phyloP scores from a whole-genome alignment of 2,329 filamentous ascomycete genomes.

The Cladosporium sp. region DNA sequence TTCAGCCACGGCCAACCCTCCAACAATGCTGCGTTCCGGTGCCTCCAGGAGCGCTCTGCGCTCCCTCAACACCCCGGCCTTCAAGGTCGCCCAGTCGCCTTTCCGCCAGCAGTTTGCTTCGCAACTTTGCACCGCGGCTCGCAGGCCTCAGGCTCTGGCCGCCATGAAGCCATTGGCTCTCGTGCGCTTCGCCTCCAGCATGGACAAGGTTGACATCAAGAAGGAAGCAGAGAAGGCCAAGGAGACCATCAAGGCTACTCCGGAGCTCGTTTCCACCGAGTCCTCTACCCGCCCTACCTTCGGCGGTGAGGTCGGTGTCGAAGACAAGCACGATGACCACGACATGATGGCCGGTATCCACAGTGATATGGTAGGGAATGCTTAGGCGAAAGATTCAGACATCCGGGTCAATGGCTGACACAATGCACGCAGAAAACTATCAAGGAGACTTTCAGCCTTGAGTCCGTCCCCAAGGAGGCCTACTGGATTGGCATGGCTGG shows the following conservation, averaged over 20 bases:
- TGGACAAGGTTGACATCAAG: slow-evolving; percentile 51
- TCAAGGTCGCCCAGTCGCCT: slow-evolving; percentile 29
- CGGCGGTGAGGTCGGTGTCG: slow-evolving; percentile 33
- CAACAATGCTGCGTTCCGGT: slow-evolving; percentile 43
- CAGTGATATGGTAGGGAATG: slow-evolving; percentile 29
- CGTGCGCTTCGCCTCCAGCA: slow-evolving; percentile 19
- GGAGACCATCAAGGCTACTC: slow-evolving; percentile 55
- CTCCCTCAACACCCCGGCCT: slow-evolving; percentile 26
- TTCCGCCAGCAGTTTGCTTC: slow-evolving; percentile 37
- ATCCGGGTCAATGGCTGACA: slow-evolving; percentile 10
- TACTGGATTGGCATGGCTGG: slow-evolving; percentile 49
- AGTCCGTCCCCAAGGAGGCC: slow-evolving; percentile 44
- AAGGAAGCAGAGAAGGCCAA: slow-evolving; percentile 53
- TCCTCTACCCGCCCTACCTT: slow-evolving; percentile 47
- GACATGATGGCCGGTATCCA: slow-evolving; percentile 46
- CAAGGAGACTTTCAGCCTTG: slow-evolving; percentile 45
- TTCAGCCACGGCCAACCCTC: slow-evolving; percentile 2
- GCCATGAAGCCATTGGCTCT: slow-evolving; percentile 33
- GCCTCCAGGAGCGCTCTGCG: slow-evolving; percentile 39
- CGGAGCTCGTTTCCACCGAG: slow-evolving; percentile 56
- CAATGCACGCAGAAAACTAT: slow-evolving; percentile 40
- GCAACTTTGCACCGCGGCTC: slow-evolving; percentile 38
- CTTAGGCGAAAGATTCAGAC: background rate
- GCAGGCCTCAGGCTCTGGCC: slow-evolving; percentile 29
- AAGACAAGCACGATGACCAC: slow-evolving; percentile 31